Conservation (phyloP, 2,329 filamentous ascomycete species). For the Aspergillus felis region DNA sequence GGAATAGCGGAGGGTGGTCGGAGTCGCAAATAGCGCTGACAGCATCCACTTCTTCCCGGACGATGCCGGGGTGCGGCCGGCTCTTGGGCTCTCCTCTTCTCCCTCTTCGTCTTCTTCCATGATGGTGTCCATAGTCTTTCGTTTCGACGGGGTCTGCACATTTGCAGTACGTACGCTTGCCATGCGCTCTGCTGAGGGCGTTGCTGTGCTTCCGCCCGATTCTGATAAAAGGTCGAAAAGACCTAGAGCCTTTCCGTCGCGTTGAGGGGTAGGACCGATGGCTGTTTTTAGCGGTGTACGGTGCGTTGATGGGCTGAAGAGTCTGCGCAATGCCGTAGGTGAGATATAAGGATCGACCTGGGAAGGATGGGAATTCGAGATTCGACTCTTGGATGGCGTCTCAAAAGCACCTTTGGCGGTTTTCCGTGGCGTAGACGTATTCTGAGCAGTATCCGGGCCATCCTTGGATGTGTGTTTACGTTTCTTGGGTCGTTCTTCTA, state of each 20-base stretch:
- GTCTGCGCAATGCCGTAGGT: slow-evolving; percentile 34
- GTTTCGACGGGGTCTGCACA: slow-evolving; percentile 37
- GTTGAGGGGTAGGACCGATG: slow-evolving; percentile 48
- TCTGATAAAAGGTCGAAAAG: slow-evolving; percentile 47
- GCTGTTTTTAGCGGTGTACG: slow-evolving; percentile 34
- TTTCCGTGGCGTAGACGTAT: slow-evolving; percentile 35
- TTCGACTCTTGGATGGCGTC: slow-evolving; percentile 29
- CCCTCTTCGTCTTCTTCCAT: slow-evolving; percentile 25
- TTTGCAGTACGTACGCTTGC: slow-evolving; percentile 23
- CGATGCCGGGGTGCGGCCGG: slow-evolving; percentile 39
- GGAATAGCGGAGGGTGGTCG: slow-evolving; percentile 41
- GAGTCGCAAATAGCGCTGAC: slow-evolving; percentile 44
- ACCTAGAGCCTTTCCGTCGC: slow-evolving; percentile 46
- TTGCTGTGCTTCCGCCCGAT: slow-evolving; percentile 34
- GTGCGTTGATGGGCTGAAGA: slow-evolving; percentile 36
- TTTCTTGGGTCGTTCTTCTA: slow-evolving; percentile 25
- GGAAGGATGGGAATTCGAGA: slow-evolving; percentile 31
- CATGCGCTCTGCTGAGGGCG: slow-evolving; percentile 28
- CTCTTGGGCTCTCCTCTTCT: slow-evolving; percentile 20
- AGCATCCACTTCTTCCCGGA: slow-evolving; percentile 44
- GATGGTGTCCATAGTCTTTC: slow-evolving; percentile 25
- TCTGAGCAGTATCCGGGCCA: slow-evolving; percentile 13
- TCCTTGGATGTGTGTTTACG: slow-evolving; percentile 31
- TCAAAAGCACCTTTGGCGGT: slow-evolving; percentile 24
- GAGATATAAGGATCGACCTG: slow-evolving; percentile 45